Conservation (phyloP, 2,329 filamentous ascomycete species). For the Penicillium sp. region DNA sequence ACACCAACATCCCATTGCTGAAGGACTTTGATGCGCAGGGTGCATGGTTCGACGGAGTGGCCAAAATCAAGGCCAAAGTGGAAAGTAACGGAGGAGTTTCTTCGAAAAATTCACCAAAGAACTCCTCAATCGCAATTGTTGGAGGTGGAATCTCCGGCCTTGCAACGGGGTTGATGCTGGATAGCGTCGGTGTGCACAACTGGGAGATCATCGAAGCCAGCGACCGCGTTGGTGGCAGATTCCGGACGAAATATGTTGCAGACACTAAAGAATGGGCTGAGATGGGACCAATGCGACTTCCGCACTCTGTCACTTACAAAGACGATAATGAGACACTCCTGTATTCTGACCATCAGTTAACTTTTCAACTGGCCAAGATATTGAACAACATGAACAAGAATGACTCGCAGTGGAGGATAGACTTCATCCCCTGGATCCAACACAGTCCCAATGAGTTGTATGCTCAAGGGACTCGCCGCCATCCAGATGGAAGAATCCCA, state of each 20-base stretch:
- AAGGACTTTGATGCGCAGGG: constrained; percentile 26
- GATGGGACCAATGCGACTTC: constrained; percentile 33
- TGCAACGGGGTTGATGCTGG: constrained; percentile 46
- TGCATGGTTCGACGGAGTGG: constrained; percentile 30
- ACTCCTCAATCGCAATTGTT: constrained; percentile 31
- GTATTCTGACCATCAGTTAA: constrained; percentile 27
- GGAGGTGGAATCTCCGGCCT: constrained; percentile 42
- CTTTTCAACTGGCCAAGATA: constrained; percentile 24
- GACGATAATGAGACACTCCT: constrained; percentile 22
- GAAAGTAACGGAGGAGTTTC: constrained; percentile 6
- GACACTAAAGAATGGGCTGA: constrained; percentile 28
- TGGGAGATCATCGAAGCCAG: constrained; percentile 49
- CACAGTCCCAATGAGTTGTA: constrained; percentile 33
- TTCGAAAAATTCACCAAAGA: constrained; percentile 12
- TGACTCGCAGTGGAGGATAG: constrained; percentile 21
- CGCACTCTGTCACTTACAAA: constrained; percentile 23
- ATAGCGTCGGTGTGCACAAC: constrained; percentile 46
- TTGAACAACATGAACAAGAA: constrained; percentile 29
- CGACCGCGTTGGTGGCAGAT: constrained; percentile 43
- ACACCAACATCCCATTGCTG: constrained; percentile 11
- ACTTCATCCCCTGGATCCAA: constrained; percentile 32
- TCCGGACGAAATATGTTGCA: constrained; percentile 46
- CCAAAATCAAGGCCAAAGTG: constrained; percentile 18
- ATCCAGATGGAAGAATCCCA: constrained; percentile 28
- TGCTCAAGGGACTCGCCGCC: constrained; percentile 17